Conservation (phyloP, 1,139 yeast species). For the Groenewaldozyma auringiensis region DNA sequence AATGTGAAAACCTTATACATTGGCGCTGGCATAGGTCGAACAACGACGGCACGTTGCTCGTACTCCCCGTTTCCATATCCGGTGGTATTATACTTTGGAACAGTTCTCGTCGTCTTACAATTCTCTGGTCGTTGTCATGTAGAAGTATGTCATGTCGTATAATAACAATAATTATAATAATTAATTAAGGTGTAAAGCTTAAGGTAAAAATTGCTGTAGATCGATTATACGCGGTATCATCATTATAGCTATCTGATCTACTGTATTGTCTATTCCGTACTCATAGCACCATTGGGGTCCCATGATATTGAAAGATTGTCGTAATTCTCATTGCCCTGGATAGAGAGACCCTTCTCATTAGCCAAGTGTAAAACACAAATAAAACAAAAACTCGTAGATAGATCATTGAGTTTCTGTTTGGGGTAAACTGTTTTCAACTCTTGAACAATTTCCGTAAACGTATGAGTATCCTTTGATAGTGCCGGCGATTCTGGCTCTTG, state of each 20-base stretch:
- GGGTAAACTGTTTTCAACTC: slow-evolving; percentile 31
- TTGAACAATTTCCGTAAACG: slow-evolving; percentile 42
- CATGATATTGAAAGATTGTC: slow-evolving; percentile 47
- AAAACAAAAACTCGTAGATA: slow-evolving; percentile 83
- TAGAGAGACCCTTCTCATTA: slow-evolving; percentile 71
- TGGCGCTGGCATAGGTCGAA: slow-evolving; percentile 12
- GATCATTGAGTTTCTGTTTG: slow-evolving; percentile 40
- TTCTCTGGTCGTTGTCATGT: too few relatives aligned
- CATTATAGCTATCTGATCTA: too few relatives aligned
- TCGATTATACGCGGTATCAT: too few relatives aligned
- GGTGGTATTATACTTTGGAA: too few relatives aligned
- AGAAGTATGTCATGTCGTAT: too few relatives aligned
- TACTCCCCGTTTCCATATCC: too few relatives aligned
- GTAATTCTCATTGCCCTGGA: slow-evolving; percentile 48
- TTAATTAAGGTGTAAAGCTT: too few relatives aligned
- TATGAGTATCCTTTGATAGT: slow-evolving; percentile 7
- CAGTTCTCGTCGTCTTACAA: too few relatives aligned
- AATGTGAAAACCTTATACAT: slow-evolving; percentile 10
- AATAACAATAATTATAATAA: too few relatives aligned
- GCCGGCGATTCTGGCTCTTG: slow-evolving; percentile 4
- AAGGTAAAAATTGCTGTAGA: too few relatives aligned
- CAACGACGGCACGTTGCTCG: slow-evolving; percentile 9
- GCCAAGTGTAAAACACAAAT: slow-evolving; percentile 82
- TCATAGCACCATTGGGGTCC: slow-evolving; percentile 15
- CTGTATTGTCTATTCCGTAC: neutral